Conservation (phyloP, 257 asterid genomes). For the Nicotiana knightiana region DNA sequence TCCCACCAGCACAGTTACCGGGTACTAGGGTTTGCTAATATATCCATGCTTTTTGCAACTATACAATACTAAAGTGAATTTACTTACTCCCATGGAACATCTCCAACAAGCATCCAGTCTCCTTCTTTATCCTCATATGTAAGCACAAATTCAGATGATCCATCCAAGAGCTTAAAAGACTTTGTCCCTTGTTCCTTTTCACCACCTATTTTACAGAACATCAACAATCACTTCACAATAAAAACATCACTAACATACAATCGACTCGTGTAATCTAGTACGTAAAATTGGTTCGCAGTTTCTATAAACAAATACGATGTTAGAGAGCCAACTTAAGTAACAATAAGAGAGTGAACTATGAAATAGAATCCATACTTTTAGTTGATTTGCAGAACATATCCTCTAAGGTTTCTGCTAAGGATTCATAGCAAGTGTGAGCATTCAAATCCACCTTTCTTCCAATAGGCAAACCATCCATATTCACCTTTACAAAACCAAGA, state of each 20-base stretch:
- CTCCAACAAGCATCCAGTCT: conserved; percentile 93
- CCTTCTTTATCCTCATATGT: conserved; percentile 87
- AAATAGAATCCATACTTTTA: conserved; percentile 7
- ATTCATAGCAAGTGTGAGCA: conserved; percentile 59
- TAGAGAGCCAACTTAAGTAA: not conserved
- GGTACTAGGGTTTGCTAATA: not conserved
- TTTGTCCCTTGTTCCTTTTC: conserved; percentile 42
- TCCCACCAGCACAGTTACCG: too few species aligned
- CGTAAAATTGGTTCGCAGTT: not conserved
- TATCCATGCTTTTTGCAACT: not conserved
- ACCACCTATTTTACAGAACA: conserved; percentile 29
- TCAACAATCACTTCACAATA: not conserved
- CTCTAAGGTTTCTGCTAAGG: conserved; percentile 50
- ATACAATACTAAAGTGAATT: not conserved
- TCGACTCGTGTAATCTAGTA: not conserved
- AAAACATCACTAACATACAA: not conserved
- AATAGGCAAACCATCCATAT: conserved; percentile 74
- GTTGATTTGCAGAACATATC: conserved; percentile 70
- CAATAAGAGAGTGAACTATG: conserved; percentile 17
- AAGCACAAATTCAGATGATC: conserved; percentile 68
- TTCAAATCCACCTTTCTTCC: conserved; percentile 81
- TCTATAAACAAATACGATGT: not conserved
- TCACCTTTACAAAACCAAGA: conserved; percentile 74
- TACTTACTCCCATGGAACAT: conserved; percentile 79
- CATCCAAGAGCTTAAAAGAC: conserved; percentile 62